phyloP scores from a whole-genome alignment of 345 rosid genomes.

The Odontarrhena argentea region DNA sequence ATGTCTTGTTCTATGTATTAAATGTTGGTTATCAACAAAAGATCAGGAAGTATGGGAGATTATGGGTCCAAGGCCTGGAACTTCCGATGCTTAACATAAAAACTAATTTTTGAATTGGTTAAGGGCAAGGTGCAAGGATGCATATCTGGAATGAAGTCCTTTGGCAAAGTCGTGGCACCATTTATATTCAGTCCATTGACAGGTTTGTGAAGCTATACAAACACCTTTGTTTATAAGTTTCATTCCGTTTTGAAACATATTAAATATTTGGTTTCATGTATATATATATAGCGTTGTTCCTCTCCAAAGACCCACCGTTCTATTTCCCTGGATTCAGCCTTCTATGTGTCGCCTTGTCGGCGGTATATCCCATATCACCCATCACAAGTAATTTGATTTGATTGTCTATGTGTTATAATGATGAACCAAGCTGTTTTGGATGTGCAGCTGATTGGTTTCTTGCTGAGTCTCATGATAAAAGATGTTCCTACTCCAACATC shows the following conservation, averaged over 20 bases:
- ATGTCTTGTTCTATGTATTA: background rate
- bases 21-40: background rate
- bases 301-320: constrained; percentile 75
- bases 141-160: constrained; percentile 71
- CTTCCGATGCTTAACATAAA: no score
- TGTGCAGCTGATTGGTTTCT: constrained; percentile 69
- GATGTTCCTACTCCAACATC: constrained; percentile 35
- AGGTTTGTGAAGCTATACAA: constrained; percentile 42
- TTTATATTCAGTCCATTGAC: constrained; percentile 85
- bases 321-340: constrained; percentile 86
- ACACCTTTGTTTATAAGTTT: background rate
- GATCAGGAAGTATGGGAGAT: no score
- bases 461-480: constrained; percentile 65
- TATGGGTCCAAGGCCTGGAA: no score
- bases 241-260: background rate
- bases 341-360: constrained; percentile 57
- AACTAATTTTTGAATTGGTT: constrained; percentile 21
- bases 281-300: constrained; percentile 64
- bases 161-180: constrained; percentile 76
- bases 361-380: constrained; percentile 46
- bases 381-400: background rate
- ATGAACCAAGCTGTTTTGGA: background rate
- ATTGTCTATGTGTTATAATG: background rate
- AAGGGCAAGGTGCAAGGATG: constrained; percentile 96
- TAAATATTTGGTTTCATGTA: background rate